Conservation (phyloP, 2,329 filamentous ascomycete genomes). For the Verticillium isaacii region DNA sequence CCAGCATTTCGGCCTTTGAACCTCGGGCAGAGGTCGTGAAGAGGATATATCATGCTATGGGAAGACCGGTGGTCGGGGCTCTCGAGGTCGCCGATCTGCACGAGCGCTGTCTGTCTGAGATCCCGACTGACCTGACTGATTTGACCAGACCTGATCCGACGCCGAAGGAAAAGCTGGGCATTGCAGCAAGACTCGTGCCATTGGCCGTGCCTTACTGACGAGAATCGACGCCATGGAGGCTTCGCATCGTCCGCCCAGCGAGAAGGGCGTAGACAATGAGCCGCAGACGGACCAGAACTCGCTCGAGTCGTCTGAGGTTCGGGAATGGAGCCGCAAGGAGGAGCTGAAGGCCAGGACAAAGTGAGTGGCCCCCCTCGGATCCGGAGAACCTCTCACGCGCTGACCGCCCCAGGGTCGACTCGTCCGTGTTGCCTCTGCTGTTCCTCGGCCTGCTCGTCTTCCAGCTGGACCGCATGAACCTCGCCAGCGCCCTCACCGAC, state of each 20-base stretch:
- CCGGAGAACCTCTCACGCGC: neutral
- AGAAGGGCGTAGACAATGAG: slow-evolving; percentile 5
- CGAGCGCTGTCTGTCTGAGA: neutral
- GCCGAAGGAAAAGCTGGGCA: neutral
- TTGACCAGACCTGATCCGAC: neutral
- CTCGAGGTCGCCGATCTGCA: neutral
- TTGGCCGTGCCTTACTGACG: neutral
- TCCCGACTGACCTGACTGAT: neutral
- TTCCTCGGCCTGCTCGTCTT: slow-evolving; percentile 45
- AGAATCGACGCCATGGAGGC: neutral
- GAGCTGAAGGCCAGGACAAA: slow-evolving; percentile 14
- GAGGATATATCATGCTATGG: neutral
- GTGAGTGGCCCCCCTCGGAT: slow-evolving; percentile 4
- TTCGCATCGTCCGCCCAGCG: neutral
- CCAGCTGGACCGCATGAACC: slow-evolving; percentile 48
- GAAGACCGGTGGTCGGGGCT: neutral
- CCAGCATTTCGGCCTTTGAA: neutral
- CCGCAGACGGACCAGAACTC: slow-evolving; percentile 10
- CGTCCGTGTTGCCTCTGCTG: slow-evolving; percentile 41
- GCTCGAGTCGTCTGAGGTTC: neutral
- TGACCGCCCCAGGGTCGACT: slow-evolving; percentile 32
- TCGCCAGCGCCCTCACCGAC: slow-evolving; percentile 44
- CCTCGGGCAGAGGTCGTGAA: neutral
- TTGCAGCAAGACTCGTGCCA: neutral
- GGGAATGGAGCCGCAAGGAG: slow-evolving; percentile 11